Conservation (phyloP, 2,329 filamentous ascomycete genomes). For the Pseudopithomyces maydicus region DNA sequence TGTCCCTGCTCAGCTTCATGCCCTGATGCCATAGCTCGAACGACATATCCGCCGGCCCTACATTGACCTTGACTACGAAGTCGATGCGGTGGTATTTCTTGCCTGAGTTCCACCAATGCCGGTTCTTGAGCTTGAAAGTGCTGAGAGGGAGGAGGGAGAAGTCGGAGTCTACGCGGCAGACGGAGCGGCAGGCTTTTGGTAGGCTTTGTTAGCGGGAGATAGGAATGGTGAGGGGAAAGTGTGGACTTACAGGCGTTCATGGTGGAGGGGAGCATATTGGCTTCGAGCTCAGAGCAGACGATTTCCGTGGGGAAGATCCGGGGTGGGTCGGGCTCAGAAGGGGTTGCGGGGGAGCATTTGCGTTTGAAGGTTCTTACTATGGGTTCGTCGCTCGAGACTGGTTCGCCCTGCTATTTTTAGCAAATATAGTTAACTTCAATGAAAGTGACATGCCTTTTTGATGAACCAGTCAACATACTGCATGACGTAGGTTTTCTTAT, state of each 20-base stretch:
- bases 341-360: slow-evolving; percentile 25
- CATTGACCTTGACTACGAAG: slow-evolving; percentile 23
- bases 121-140: slow-evolving; percentile 27
- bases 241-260: slow-evolving; percentile 13
- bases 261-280: slow-evolving; percentile 15
- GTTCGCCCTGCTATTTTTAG: slow-evolving; percentile 18
- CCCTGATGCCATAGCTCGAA: slow-evolving; percentile 30
- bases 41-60: slow-evolving; percentile 24
- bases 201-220: neutral
- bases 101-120: slow-evolving; percentile 27
- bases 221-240: neutral
- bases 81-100: slow-evolving; percentile 24
- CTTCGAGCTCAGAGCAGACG: slow-evolving; percentile 22
- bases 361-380: slow-evolving; percentile 25
- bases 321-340: slow-evolving; percentile 12
- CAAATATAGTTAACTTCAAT: neutral
- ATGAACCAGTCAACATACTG: slow-evolving; percentile 29
- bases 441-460: slow-evolving; percentile 13
- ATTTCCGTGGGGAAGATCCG: slow-evolving; percentile 31
- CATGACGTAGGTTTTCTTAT: slow-evolving; percentile 23
- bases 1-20: slow-evolving; percentile 24
- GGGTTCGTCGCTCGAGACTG: slow-evolving; percentile 23
- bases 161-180: slow-evolving; percentile 27
- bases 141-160: slow-evolving; percentile 17
- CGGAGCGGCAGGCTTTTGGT: slow-evolving; percentile 17